Base-by-base conservation (phyloP, 1,139 yeast species). In the Debaryomycetaceae sp. region DNA sequence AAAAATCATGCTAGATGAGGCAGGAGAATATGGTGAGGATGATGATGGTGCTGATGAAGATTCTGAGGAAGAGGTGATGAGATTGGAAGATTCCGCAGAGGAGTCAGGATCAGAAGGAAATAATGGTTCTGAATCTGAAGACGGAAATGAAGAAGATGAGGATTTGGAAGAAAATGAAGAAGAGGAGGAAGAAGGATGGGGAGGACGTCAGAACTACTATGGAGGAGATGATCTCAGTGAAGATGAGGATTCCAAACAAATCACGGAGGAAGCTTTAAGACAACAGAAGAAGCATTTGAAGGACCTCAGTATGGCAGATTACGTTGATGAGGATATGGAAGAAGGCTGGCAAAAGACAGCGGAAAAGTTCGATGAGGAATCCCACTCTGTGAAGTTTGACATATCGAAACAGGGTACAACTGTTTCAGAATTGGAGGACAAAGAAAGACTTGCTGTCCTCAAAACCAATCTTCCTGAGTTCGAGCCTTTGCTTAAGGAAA, bases 201-300 rank as follows among this genome's bases (percentile, higher is more conserved):
- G 98, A 36, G 69, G 78, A 3, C 75, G 80, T 22, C 75, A 78
- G 48, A 83, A 86, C 51, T 91, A 88, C 61, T 92, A 79, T 53
- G 83, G 83, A 38, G 95, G 95, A 41, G 97, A 94, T 29, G 91
- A 84, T 24, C 75, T 63, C 33, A 79, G 75, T 43, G 88, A 85
- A 46, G 88, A 83, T 31, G 96, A 84, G 44, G 85, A 81, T 35
- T 87, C 87, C 5, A 81, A 79, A 45, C 81, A 79, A 45, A 84
- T 89, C 67, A 92, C 94, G 42, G 82, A 82, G 50, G 98, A 92
- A 64, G 98, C 98, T 0, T 57, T 87, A 42, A 80, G 89, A 56
- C 82, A 88, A 49, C 98, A 91, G 63, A 86, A 84, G 67, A 81
- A 83, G 59, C 96, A 91, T 56, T 66, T 91, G 46, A 79, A 81